Evolutionary conservation across 371 early-diverging fungal genomes (phyloP), one percentile per base, ranked within the genome.

Genomic region (Vittaforma corneae): DNA sequence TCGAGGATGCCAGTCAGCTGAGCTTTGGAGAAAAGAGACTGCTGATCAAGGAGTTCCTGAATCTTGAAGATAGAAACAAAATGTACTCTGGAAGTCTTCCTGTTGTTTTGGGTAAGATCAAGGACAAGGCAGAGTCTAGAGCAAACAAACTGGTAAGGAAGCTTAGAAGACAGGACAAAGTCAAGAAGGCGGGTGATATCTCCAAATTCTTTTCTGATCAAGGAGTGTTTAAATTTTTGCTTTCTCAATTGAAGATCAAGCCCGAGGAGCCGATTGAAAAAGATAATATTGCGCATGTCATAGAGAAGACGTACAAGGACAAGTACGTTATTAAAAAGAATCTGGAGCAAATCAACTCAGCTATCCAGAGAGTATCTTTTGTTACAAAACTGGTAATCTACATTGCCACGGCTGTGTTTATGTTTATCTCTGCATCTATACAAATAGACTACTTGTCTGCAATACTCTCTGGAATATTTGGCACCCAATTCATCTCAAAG

Each of bases 11-110:
- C 14, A 29, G 34, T 32, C 22, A 42, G 2, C 46, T 71, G 37
- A 65, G 52, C 2, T 28, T 70, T 0, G 51, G 42, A 6, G 68
- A 65, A 16, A 72, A 74, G 55, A 72, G 72, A 48, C 62, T 73
- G 14, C 64, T 78, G 24, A 54, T 78, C 14, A 78, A 75, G 40
- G 78, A 75, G 57, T 78, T 78, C 55, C 63, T 68, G 24, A 68
- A 59, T 24, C 59, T 70, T 1, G 33, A 51, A 44, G 40, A 46
- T 1, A 47, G 42, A 11, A 65, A 45, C 32, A 53, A 48, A 32
- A 56, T 53, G 28, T 26, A 38, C 29, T 26, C 40, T 4, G 73
- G 64, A 9, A 57, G 38, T 22, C 52, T 70, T 1, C 26, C 64
- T 18, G 46, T 22, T n/a, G 42, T 51, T 3, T 29, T 63, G 16